These are phyloP conservation scores for Aspergillus neoniger DNA, from an alignment of 2,329 filamentous ascomycete species.

Conservation along the genomic window DNA sequence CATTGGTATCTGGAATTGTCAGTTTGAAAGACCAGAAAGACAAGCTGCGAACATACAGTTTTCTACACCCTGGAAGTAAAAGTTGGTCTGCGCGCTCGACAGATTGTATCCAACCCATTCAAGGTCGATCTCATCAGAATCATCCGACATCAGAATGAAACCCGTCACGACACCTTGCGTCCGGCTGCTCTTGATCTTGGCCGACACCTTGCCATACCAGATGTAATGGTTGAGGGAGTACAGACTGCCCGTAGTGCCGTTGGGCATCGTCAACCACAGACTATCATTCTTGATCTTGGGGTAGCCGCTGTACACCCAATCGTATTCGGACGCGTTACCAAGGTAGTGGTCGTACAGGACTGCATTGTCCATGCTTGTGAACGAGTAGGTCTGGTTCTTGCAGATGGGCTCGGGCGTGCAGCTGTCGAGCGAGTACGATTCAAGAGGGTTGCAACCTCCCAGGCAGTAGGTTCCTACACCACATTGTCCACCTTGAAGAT, in stretches of 20 bases:
- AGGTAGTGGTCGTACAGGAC: constrained; percentile 3
- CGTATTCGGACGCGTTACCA: constrained; percentile 4
- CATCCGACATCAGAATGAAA: constrained; percentile 5
- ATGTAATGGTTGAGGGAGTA: constrained; percentile 4
- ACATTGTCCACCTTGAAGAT: constrained; percentile 2
- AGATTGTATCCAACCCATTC: constrained; percentile 8
- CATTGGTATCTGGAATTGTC: background rate
- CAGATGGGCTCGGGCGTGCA: constrained; percentile 4
- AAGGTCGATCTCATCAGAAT: constrained; percentile 5
- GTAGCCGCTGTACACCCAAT: constrained; percentile 3
- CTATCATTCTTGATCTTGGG: constrained; percentile 5
- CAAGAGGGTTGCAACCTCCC: constrained; percentile 6
- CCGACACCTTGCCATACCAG: constrained; percentile 9
- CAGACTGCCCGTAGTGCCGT: constrained; percentile 7
- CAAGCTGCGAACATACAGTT: background rate
- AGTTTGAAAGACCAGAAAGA: background rate
- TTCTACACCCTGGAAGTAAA: constrained; percentile 7
- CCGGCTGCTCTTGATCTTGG: constrained; percentile 9
- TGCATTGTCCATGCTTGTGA: background rate
- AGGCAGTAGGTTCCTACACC: constrained; percentile 7
- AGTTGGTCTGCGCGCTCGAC: constrained; percentile 6
- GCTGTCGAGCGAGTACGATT: constrained; percentile 1
- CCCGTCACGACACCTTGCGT: background rate
- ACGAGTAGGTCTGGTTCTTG: constrained; percentile 9
- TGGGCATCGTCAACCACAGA: constrained; percentile 9